These are phyloP conservation scores for Vachellia collinsii DNA, from an alignment of 306 rosid genomes.

Conservation along the genomic window DNA sequence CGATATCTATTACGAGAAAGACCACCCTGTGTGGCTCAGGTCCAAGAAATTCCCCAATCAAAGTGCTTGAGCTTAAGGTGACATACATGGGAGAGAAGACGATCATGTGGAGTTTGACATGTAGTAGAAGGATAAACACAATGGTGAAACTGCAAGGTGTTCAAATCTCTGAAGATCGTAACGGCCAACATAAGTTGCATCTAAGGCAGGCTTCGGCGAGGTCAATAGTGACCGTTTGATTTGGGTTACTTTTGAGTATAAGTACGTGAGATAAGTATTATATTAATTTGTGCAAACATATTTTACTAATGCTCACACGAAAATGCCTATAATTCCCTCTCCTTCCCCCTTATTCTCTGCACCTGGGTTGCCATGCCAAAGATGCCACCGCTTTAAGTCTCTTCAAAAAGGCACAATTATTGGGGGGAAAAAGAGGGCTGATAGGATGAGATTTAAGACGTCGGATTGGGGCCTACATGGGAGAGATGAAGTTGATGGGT, in stretches of 20 bases:
- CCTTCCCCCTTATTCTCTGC: not conserved
- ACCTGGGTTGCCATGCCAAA: not conserved
- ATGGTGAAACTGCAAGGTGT: constrained; percentile 89
- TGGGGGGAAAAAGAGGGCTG: too few species aligned
- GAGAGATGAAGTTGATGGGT: not conserved
- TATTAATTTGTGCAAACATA: too few species aligned
- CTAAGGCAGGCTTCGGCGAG: constrained; percentile 84
- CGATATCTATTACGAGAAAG: constrained; percentile 51
- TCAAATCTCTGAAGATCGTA: constrained; percentile 85
- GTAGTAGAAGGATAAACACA: constrained; percentile 81
- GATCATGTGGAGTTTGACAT: constrained; percentile 77
- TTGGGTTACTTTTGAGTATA: too few species aligned
- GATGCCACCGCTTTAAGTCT: not conserved
- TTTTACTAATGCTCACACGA: too few species aligned
- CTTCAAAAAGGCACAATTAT: not conserved
- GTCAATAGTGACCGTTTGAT: too few species aligned
- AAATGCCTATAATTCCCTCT: not conserved
- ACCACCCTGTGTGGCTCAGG: constrained; percentile 59
- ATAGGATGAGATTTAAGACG: not conserved
- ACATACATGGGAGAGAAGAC: constrained; percentile 78
- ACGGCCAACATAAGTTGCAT: constrained; percentile 74
- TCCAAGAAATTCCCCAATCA: constrained; percentile 78
- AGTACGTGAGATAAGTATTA: too few species aligned
- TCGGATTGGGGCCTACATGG: constrained; percentile 1
- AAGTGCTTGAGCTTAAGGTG: constrained; percentile 77